Evolutionary conservation across 129 eudicot genomes (phyloP), one percentile per base, ranked within the genome.

Genomic region (Arctium lappa): DNA sequence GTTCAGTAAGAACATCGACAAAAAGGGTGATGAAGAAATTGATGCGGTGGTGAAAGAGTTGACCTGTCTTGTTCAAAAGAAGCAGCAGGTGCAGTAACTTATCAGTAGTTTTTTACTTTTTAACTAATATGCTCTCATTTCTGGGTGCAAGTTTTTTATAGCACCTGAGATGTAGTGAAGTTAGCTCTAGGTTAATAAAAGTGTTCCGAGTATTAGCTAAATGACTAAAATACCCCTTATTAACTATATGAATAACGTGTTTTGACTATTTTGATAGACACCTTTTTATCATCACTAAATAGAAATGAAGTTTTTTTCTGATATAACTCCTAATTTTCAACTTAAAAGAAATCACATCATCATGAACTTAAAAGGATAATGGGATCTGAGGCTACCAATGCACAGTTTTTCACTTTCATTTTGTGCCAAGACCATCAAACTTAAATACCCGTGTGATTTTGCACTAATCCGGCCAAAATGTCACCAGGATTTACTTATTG

Each of bases 1-100:
- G 34, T 32, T 75, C 7, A 62, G 79, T 10, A 62, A 75, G 38
- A 75, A 27, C 6, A 75, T 46, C 3, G 10, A 62, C 53, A 44
- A 16, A 30, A 74, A 74, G 50, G 78, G 78, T 2, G 78, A 74
- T 44, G 79, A 46, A 75, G 79, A 44, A 30, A 74, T 74, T 40
- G 78, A 74, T 39, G 37, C 34, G 8, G 79, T 75, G 66, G 79
- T 62, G 16, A 16, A 75, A 44, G 79, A 75, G 68, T 18, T 74
- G 34, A 3, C 3, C 32, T 31, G 46, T 22, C 78, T 74, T 4
- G 11, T n/a, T 39, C 13, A 37, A 50, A 74, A 74, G 78, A 74
- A 74, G 48, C 9, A 39, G 50, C 78, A 38, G 33, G 68, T n/a
- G 68, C 29, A 60, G 68, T 60, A 60, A 60, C 22, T 60, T 60